Percentiles rank a stretch among this genome's conserved stretches.
Conservation (phyloP, 768 basidiomycete genomes). For the Pisolithus marmoratus region DNA sequence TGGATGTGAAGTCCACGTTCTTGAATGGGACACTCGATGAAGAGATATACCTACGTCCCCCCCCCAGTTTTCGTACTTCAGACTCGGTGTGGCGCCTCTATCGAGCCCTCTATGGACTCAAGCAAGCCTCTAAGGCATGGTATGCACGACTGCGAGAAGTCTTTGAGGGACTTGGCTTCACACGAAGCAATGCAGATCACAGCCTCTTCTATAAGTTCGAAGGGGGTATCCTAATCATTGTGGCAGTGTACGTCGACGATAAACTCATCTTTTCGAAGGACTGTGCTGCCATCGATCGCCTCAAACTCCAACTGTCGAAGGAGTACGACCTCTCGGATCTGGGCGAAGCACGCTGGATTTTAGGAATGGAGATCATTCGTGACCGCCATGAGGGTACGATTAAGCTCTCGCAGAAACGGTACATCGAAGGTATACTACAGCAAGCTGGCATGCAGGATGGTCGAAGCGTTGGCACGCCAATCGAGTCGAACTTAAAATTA, state of each 20-base stretch:
- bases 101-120: background rate
- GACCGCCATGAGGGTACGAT: too few relatives aligned
- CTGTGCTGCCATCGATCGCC: too few relatives aligned
- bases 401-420: too few relatives aligned
- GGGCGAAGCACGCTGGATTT: too few relatives aligned
- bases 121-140: conserved; percentile 3
- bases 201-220: background rate
- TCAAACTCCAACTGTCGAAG: too few relatives aligned
- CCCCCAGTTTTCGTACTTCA: conserved; percentile 3
- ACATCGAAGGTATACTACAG: too few relatives aligned
- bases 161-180: background rate
- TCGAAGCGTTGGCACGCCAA: too few relatives aligned
- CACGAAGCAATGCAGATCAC: background rate
- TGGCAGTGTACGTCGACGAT: background rate
- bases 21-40: conserved; percentile 14
- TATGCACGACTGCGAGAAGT: background rate
- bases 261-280: too few relatives aligned
- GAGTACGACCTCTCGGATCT: too few relatives aligned
- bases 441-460: too few relatives aligned
- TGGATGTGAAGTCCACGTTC: conserved; percentile 26
- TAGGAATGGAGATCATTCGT: too few relatives aligned
- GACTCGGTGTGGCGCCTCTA: background rate
- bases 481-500: too few relatives aligned
- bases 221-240: background rate
- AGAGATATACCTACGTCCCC: conserved; percentile 24